These are phyloP conservation scores for Endogone sp. DNA, from an alignment of 192 early-diverging fungal genomes.

Conservation along the genomic window DNA sequence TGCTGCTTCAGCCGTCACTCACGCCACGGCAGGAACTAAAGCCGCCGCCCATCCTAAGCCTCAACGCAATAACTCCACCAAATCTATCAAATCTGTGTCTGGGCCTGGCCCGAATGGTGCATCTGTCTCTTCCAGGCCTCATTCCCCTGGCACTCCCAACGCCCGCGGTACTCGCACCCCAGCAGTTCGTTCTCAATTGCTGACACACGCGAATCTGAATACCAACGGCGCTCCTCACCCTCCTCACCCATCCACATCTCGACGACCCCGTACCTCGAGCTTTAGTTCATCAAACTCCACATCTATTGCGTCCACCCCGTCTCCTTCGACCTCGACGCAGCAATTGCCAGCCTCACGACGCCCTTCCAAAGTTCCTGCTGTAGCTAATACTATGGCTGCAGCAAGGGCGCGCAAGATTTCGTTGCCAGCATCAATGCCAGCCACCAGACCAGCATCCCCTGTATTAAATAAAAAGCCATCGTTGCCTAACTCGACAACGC, in stretches of 20 bases:
- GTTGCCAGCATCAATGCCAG: conserved; percentile 10
- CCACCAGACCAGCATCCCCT: conserved; percentile 2
- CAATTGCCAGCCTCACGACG: background rate
- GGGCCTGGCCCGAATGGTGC: background rate
- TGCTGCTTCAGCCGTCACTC: background rate
- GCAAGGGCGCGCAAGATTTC: background rate
- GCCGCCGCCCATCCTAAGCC: background rate
- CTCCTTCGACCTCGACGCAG: conserved; percentile 3
- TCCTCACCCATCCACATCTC: background rate
- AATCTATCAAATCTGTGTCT: background rate
- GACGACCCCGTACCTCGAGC: background rate
- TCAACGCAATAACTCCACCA: background rate
- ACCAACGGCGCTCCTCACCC: no score
- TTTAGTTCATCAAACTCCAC: background rate
- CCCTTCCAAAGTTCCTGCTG: background rate
- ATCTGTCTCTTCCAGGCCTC: background rate
- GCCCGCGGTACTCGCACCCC: background rate
- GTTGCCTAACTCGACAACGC: background rate
- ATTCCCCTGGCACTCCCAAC: background rate
- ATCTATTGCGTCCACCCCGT: conserved; percentile 2
- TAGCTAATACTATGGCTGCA: background rate
- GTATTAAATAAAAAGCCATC: background rate
- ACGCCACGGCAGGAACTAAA: background rate
- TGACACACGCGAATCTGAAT: background rate
- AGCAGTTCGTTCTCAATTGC: background rate